Evolutionary conservation across 1,284 basidiomycete genomes (phyloP), one percentile per base, ranked within the genome.

Genomic region (Inonotus hispidus): DNA sequence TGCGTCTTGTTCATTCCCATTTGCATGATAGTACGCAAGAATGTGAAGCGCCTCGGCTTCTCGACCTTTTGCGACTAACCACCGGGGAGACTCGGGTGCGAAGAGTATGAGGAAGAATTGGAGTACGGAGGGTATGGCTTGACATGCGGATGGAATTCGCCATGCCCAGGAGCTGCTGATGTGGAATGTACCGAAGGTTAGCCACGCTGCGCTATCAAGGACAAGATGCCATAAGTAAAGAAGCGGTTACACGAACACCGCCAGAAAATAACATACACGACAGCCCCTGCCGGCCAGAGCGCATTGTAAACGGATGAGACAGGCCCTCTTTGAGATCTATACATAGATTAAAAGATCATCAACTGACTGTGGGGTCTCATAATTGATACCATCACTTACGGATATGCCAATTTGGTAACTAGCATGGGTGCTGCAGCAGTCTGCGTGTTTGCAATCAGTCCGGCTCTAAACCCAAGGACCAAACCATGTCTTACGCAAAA

Each of bases 241-340:
- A 7, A 1, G 19, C 16, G 41, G n/a, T 43, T 43, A 16, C n/a
- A 43, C 7, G 41, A 1, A 14, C 7, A 43, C 16, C 11, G n/a
- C 41, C 58, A 54, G 55, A 64, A 14, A 45, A 59, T 53, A 10
- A 23, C 53, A 11, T 19, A 46, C 61, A 66, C 47, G 41, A 60
- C 21, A 29, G 38, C 43, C 23, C 52, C 60, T 60, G 21, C 43
- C 64, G 72, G 80, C 82, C 81, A 82, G 43, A 82, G 73, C 1
- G 79, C 75, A 72, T 83, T 83, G 70, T 83, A 83, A 62, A 80
- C 72, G 1, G 82, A 83, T 0, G 80, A 82, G 13, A 77, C 73
- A 54, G 76, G 79, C 5, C 75, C 82, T 39, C 82, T 79, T 60
- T 82, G 78, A 27, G 77, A 72, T 1, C 63, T 58, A 4, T n/a